Base-by-base conservation (phyloP, 2,329 filamentous ascomycete genomes). In the Escovopsis sp. region DNA sequence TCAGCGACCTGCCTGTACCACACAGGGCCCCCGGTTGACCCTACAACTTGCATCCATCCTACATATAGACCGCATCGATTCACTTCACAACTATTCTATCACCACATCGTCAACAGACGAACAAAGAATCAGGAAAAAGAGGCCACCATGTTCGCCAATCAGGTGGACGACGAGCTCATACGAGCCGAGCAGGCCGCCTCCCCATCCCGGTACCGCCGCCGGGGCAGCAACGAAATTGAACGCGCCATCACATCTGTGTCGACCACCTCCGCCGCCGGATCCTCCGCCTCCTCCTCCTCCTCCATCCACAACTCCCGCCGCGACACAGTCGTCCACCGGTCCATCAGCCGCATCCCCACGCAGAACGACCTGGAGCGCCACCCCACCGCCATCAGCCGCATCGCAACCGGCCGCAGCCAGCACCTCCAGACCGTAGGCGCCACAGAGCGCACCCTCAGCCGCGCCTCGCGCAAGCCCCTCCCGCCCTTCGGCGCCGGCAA, bases 401-500 rank as follows among this genome's bases (percentile, higher is more conserved):
- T 87, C 42, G 68, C 78, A 31, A 85, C 81, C 4, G 69, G 73
- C 26, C 62, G 71, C 34, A 79, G 73, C 43, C 80, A 86, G 54
- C 79, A 86, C 53, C 72, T 65, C 42, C 68, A 60, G 36, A 87
- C 81, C 3, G 80, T 87, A n/a, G 81, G 81, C 41, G 56, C 61
- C 16, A 48, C 48, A 18, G 19, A 52, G 16, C 48, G 50, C 30
- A 55, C 53, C 42, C 48, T 48, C 36, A 60, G 54, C 34, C 59
- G 69, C 33, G 62, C 70, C 33, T 72, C 64, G 5, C 62, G 51
- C 36, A 73, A 59, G 48, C 75, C 79, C 1, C 50, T 86, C 37
- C 81, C 81, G 1, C 56, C 60, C 6, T 83, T 86, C 53, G 81
- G 81, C 26, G 73, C 65, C 36, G 79, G 77, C n/a, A 87, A 85